These are phyloP conservation scores for Hypsizygus marmoreus DNA, from an alignment of 768 basidiomycete species.

Conservation along the genomic window DNA sequence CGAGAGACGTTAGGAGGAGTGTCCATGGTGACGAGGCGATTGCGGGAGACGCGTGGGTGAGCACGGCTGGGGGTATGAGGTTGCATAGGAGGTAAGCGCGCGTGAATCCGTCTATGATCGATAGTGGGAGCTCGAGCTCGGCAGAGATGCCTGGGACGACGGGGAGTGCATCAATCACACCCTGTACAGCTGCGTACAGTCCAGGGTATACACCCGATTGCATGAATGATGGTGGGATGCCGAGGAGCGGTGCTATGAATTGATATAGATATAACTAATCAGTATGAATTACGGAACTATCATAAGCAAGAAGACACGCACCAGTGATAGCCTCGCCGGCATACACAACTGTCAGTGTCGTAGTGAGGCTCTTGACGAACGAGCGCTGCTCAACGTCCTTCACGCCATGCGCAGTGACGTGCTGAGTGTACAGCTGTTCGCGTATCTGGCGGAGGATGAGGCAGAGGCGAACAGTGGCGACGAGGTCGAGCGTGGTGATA, in stretches of 20 bases:
- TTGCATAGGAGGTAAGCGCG: conserved; percentile 79
- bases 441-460: conserved; percentile 67
- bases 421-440: conserved; percentile 47
- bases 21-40: conserved; percentile 75
- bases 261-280: conserved; percentile 8
- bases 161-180: conserved; percentile 63
- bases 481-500: conserved; percentile 66
- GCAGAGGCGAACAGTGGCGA: conserved; percentile 70
- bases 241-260: conserved; percentile 58
- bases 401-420: conserved; percentile 41
- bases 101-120: conserved; percentile 76
- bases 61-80: conserved; percentile 71
- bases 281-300: too few relatives aligned
- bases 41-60: conserved; percentile 45
- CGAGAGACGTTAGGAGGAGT: conserved; percentile 71
- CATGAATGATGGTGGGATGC: conserved; percentile 78
- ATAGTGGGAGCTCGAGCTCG: conserved; percentile 67
- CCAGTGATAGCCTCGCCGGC: conserved; percentile 77
- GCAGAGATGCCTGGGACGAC: conserved; percentile 51
- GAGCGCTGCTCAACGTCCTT: conserved; percentile 49
- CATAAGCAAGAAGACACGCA: conserved; percentile 35
- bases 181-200: conserved; percentile 64
- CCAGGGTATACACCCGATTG: conserved; percentile 65
- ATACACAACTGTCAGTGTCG: conserved; percentile 70
- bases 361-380: conserved; percentile 55